phyloP scores from a whole-genome alignment of 2,329 filamentous ascomycete species.

The Ascochyta clinopodiicola region DNA sequence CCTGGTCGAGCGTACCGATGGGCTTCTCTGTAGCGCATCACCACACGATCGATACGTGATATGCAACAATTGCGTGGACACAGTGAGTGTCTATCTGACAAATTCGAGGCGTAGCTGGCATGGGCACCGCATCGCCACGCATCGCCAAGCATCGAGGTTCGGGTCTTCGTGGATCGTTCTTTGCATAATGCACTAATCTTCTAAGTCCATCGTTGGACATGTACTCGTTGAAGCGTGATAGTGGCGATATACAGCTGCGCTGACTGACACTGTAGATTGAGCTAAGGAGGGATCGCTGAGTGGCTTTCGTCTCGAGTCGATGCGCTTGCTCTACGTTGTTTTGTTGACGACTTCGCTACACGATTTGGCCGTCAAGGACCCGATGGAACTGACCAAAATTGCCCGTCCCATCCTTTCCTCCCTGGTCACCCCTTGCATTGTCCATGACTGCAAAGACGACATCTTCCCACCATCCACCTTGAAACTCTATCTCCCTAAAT shows the following conservation, averaged over 20 bases:
- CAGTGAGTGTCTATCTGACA: too few relatives aligned
- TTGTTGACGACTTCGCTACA: slow-evolving; percentile 6
- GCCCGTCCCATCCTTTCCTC: slow-evolving; percentile 48
- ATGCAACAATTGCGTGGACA: too few relatives aligned
- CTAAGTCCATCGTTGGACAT: neutral
- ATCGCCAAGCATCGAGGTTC: neutral
- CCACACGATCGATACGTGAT: too few relatives aligned
- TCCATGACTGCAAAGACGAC: slow-evolving; percentile 69
- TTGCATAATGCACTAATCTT: too few relatives aligned
- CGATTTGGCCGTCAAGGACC: slow-evolving; percentile 33
- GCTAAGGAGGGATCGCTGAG: neutral
- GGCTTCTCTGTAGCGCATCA: too few relatives aligned
- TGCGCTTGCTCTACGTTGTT: neutral
- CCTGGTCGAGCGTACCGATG: too few relatives aligned
- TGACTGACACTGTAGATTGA: neutral
- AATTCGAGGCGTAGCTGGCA: too few relatives aligned
- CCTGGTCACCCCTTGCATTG: slow-evolving; percentile 34
- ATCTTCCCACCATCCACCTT: slow-evolving; percentile 68
- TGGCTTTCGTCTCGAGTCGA: neutral
- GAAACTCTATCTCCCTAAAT: slow-evolving; percentile 66
- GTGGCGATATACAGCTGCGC: neutral
- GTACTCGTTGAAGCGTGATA: neutral
- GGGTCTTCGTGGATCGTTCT: neutral
- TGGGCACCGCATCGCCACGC: too few relatives aligned
- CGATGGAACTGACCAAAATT: slow-evolving; percentile 59